Evolutionary conservation across 2,329 filamentous ascomycete species (phyloP).

Genomic region (Fusarium decemcellulare): DNA sequence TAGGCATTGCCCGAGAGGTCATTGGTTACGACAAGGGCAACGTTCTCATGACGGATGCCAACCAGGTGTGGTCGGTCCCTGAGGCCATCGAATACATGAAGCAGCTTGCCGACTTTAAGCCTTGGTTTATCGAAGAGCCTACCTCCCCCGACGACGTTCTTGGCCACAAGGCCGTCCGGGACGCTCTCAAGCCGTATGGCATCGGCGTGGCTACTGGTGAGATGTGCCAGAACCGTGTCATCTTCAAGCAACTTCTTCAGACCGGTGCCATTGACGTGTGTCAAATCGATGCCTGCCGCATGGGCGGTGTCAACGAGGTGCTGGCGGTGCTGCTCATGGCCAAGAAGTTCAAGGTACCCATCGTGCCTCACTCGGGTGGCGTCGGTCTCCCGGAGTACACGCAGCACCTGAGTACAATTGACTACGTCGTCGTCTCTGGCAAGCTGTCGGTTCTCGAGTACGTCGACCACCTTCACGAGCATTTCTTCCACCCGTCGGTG

Average conservation of each 20-base stretch:
- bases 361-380: slow-evolving; percentile 91
- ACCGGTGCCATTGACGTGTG: slow-evolving; percentile 87
- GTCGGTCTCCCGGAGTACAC: slow-evolving; percentile 95
- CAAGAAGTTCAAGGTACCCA: slow-evolving; percentile 82
- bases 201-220: slow-evolving; percentile 93
- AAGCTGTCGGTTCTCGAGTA: slow-evolving; percentile 90
- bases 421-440: slow-evolving; percentile 89
- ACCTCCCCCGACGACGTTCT: slow-evolving; percentile 92
- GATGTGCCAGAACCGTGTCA: slow-evolving; percentile 95
- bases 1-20: slow-evolving; percentile 82
- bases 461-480: slow-evolving; percentile 94
- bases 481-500: slow-evolving; percentile 85
- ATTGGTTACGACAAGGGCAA: slow-evolving; percentile 88
- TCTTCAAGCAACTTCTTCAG: slow-evolving; percentile 93
- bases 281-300: slow-evolving; percentile 90
- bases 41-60: slow-evolving; percentile 92
- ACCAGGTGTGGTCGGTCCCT: slow-evolving; percentile 92
- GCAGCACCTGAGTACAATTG: slow-evolving; percentile 91
- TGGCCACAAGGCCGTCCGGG: slow-evolving; percentile 87
- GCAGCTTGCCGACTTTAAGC: slow-evolving; percentile 84
- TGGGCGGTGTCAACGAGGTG: slow-evolving; percentile 93
- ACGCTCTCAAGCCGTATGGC: slow-evolving; percentile 80
- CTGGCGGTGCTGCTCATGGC: slow-evolving; percentile 92
- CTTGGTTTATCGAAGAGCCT: slow-evolving; percentile 96
- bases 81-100: slow-evolving; percentile 92